Evolutionary conservation across 495 filamentous ascomycete species (phyloP).

Genomic region (Hypoxylon perforatum): DNA sequence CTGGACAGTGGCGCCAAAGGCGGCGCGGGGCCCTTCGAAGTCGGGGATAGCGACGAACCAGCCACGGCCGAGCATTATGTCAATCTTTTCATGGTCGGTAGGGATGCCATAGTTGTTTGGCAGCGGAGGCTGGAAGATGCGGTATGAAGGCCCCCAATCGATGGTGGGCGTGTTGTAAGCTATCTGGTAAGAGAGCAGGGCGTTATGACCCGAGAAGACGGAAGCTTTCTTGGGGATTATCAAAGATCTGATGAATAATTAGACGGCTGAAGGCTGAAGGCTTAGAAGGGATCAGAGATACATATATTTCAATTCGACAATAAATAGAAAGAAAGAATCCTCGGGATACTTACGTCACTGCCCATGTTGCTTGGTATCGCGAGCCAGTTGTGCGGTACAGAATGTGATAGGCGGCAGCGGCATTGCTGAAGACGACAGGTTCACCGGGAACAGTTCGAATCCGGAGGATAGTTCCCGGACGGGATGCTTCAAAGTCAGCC

Average conservation of each 20-base stretch:
- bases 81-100: constrained; percentile 8
- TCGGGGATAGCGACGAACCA: constrained; percentile 51
- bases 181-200: constrained; percentile 58
- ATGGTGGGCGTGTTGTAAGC: constrained; percentile 53
- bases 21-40: constrained; percentile 57
- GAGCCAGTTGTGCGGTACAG: constrained; percentile 62
- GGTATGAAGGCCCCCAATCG: constrained; percentile 33
- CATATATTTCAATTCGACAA: not conserved
- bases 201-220: constrained; percentile 16
- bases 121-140: constrained; percentile 13
- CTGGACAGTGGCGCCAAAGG: constrained; percentile 55
- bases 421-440: constrained; percentile 4
- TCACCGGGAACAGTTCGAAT: constrained; percentile 53
- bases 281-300: not conserved
- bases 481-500: constrained; percentile 46
- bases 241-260: constrained; percentile 40
- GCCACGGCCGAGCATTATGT: constrained; percentile 20
- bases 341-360: constrained; percentile 51
- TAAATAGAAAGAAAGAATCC: not conserved
- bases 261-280: not conserved
- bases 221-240: constrained; percentile 50
- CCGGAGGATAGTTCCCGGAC: constrained; percentile 57
- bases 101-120: constrained; percentile 13
- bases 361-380: constrained; percentile 54
- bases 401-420: constrained; percentile 43